phyloP scores from a whole-genome alignment of 2,329 filamentous ascomycete species.

The Balansia obtecta region DNA sequence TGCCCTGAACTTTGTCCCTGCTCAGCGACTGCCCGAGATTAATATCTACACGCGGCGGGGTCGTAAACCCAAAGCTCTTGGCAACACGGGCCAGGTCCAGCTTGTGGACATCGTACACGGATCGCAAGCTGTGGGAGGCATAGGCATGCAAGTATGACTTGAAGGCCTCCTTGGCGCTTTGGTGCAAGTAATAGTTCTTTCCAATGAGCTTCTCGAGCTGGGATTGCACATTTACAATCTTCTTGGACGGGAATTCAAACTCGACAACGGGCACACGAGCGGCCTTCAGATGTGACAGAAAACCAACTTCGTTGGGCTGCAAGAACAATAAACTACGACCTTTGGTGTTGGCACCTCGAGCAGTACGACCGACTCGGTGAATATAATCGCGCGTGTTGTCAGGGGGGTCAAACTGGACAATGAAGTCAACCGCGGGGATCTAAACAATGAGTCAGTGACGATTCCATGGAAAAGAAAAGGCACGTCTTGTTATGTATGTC shows the following conservation, averaged over 20 bases:
- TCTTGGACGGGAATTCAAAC: slow-evolving; percentile 87
- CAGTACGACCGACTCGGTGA: slow-evolving; percentile 91
- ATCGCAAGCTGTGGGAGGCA: slow-evolving; percentile 52
- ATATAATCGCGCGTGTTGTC: slow-evolving; percentile 88
- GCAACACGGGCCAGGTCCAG: slow-evolving; percentile 74
- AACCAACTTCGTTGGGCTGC: slow-evolving; percentile 83
- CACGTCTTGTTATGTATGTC: not conserved
- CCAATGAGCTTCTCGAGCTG: slow-evolving; percentile 90
- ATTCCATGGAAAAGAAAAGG: too few species aligned
- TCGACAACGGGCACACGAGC: slow-evolving; percentile 89
- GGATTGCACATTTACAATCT: slow-evolving; percentile 80
- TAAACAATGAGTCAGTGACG: slow-evolving; percentile 16
- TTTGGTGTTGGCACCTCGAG: slow-evolving; percentile 69
- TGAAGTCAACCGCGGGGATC: slow-evolving; percentile 93
- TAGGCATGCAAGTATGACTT: slow-evolving; percentile 91
- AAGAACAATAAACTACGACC: slow-evolving; percentile 88
- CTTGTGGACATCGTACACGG: slow-evolving; percentile 67
- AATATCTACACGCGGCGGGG: slow-evolving; percentile 73
- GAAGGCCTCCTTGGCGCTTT: slow-evolving; percentile 68
- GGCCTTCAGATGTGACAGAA: slow-evolving; percentile 81
- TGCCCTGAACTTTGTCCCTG: slow-evolving; percentile 51
- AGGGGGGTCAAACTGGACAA: slow-evolving; percentile 89
- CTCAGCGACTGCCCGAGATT: slow-evolving; percentile 70
- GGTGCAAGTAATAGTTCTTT: slow-evolving; percentile 95
- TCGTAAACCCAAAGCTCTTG: slow-evolving; percentile 70